phyloP scores from a whole-genome alignment of 164 flowering plant genomes.

The Tetrastigma voinierianum region DNA sequence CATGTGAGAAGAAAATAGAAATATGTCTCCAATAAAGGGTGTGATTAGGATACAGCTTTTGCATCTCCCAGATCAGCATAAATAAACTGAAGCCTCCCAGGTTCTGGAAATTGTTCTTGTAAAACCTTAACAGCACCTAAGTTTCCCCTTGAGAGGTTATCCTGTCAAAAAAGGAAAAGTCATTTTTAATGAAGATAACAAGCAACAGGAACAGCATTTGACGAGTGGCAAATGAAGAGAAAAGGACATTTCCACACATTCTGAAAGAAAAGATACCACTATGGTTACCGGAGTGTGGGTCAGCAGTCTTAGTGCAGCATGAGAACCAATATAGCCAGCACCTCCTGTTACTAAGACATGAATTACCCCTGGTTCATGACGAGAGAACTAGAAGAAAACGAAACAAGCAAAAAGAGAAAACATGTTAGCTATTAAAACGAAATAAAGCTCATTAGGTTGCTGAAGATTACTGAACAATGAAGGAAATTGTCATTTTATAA shows the following conservation, averaged over 20 bases:
- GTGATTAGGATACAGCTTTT: constrained; percentile 67
- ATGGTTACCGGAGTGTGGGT: constrained; percentile 83
- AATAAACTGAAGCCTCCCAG: constrained; percentile 90
- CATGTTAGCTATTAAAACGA: background rate
- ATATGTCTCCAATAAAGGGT: background rate
- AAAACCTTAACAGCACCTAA: constrained; percentile 80
- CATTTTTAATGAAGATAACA: background rate
- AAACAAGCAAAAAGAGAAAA: background rate
- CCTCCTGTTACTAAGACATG: constrained; percentile 98
- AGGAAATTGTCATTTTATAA: background rate
- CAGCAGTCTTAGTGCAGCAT: constrained; percentile 88
- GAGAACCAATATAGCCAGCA: constrained; percentile 97
- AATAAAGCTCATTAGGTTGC: background rate
- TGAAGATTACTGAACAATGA: background rate
- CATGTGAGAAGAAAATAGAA: background rate
- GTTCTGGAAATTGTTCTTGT: constrained; percentile 75
- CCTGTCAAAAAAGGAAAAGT: constrained; percentile 38
- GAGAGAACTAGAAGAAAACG: constrained; percentile 49
- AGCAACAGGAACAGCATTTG: background rate
- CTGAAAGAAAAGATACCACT: constrained; percentile 53
- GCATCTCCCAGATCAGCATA: constrained; percentile 96
- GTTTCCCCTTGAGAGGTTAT: constrained; percentile 93
- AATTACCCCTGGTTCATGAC: constrained; percentile 67
- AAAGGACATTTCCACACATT: background rate
- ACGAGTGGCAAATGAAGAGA: background rate